Conservation (phyloP, 805 yeast species). For the Ogataea kodamae region DNA sequence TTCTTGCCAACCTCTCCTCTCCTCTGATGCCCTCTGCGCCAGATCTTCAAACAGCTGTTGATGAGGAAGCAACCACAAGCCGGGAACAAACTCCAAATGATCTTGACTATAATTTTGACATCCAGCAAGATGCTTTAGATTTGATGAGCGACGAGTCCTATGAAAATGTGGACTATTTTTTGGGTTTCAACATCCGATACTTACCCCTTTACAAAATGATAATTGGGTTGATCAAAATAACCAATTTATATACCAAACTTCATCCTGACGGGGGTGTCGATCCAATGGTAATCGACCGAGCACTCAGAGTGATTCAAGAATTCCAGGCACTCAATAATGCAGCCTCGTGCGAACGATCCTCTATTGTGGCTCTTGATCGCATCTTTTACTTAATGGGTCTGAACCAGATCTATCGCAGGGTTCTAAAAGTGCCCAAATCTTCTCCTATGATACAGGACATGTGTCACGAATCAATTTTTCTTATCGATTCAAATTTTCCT, state of each 20-base stretch:
- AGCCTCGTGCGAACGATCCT: constrained; percentile 5
- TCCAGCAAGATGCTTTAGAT: constrained; percentile 7
- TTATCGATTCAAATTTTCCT: constrained; percentile 39
- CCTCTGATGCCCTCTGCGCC: constrained; percentile 35
- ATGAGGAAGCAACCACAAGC: constrained; percentile 2
- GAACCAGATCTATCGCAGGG: constrained; percentile 55
- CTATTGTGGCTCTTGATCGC: constrained; percentile 45
- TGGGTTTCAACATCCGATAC: constrained; percentile 64
- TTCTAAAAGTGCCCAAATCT: constrained; percentile 42
- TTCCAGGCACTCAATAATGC: constrained; percentile 29
- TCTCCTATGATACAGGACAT: constrained; percentile 48
- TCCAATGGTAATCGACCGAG: constrained; percentile 31
- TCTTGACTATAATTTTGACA: constrained; percentile 30
- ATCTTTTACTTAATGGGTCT: constrained; percentile 52
- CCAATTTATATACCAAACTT: constrained; percentile 19
- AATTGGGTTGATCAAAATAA: constrained; percentile 36
- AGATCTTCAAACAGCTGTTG: constrained; percentile 19
- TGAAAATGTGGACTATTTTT: constrained; percentile 53
- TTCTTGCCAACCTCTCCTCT: constrained; percentile 59
- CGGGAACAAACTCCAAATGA: constrained; percentile 10
- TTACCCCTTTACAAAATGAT: constrained; percentile 56
- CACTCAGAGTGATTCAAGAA: constrained; percentile 38
- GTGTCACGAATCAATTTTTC: constrained; percentile 38
- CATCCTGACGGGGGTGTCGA: constrained; percentile 6
- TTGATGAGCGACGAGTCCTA: constrained; percentile 27